These are phyloP conservation scores for Colletotrichum tofieldiae DNA, from an alignment of 2,329 filamentous ascomycete species.

Conservation along the genomic window DNA sequence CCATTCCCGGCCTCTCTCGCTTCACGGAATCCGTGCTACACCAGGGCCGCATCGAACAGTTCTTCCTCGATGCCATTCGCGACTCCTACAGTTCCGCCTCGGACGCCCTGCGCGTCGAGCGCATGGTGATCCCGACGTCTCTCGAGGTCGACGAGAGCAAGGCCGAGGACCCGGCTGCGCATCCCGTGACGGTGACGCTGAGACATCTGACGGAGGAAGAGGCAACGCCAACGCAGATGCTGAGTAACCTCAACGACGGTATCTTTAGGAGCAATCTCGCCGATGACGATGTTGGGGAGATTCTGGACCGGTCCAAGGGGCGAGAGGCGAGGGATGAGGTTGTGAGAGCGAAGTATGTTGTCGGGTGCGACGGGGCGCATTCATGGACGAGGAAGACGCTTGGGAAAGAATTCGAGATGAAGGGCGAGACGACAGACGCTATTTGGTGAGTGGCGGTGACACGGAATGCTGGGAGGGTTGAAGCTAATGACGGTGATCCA, in stretches of 20 bases:
- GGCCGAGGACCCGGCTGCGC: constrained; percentile 65
- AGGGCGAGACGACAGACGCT: constrained; percentile 68
- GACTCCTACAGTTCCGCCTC: constrained; percentile 60
- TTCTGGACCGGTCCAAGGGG: constrained; percentile 48
- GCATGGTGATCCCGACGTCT: constrained; percentile 70
- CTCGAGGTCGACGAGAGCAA: constrained; percentile 68
- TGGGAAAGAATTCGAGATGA: constrained; percentile 63
- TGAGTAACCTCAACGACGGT: constrained; percentile 61
- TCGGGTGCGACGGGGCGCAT: constrained; percentile 80
- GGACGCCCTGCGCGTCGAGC: constrained; percentile 67
- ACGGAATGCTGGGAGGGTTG: not conserved
- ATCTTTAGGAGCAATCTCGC: constrained; percentile 73
- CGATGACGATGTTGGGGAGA: constrained; percentile 69
- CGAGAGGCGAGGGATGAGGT: constrained; percentile 55
- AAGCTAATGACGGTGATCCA: not conserved
- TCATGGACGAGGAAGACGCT: constrained; percentile 75
- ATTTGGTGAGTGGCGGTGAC: constrained; percentile 54
- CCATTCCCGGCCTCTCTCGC: constrained; percentile 71
- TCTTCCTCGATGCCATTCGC: constrained; percentile 75
- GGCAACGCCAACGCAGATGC: constrained; percentile 59
- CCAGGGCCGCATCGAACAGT: constrained; percentile 79
- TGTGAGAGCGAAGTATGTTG: constrained; percentile 73
- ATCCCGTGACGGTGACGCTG: constrained; percentile 75
- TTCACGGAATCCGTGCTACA: constrained; percentile 79
- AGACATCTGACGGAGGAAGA: constrained; percentile 72